A percentile compares a stretch with the other conserved stretches of the same genome.
These are phyloP conservation scores for Pseudoneurospora amorphoporcata DNA, from an alignment of 495 filamentous ascomycete genomes.

Conservation along the genomic window DNA sequence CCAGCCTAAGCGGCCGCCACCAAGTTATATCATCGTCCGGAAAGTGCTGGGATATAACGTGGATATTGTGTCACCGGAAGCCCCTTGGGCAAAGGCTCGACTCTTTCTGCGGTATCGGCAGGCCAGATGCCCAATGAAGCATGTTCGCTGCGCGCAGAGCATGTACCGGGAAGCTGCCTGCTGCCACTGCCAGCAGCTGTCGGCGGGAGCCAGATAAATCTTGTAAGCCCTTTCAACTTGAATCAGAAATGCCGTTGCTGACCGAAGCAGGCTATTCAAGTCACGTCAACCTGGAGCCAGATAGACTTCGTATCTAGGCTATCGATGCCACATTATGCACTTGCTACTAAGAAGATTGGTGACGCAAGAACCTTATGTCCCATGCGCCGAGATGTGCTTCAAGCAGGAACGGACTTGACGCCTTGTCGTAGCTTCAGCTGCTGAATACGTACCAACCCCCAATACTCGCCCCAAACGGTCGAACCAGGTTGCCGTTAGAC, in stretches of 20 bases:
- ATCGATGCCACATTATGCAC: not conserved
- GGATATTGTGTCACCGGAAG: not conserved
- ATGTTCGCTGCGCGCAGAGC: not conserved
- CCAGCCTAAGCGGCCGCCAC: not conserved
- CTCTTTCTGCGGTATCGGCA: not conserved
- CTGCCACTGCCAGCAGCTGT: not conserved
- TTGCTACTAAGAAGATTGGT: not conserved
- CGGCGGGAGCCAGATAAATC: not conserved
- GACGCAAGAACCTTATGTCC: not conserved
- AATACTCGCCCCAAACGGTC: not conserved
- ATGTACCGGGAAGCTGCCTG: not conserved
- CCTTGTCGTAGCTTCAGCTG: not conserved
- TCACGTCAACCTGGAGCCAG: not conserved
- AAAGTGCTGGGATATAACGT: not conserved
- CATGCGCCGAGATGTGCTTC: not conserved
- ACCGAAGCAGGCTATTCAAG: not conserved
- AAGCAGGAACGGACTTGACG: not conserved
- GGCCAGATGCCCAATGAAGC: not conserved
- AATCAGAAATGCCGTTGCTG: not conserved
- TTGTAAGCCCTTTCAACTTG: not conserved
- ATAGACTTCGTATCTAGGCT: not conserved
- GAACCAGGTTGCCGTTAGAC: not conserved
- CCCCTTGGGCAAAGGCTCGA: not conserved
- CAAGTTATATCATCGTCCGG: not conserved
- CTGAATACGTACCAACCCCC: not conserved